A percentile compares a stretch with the other conserved stretches of the same genome.
Evolutionary conservation across 805 yeast genomes (phyloP).

Genomic region (Lachancea lanzarotensis): DNA sequence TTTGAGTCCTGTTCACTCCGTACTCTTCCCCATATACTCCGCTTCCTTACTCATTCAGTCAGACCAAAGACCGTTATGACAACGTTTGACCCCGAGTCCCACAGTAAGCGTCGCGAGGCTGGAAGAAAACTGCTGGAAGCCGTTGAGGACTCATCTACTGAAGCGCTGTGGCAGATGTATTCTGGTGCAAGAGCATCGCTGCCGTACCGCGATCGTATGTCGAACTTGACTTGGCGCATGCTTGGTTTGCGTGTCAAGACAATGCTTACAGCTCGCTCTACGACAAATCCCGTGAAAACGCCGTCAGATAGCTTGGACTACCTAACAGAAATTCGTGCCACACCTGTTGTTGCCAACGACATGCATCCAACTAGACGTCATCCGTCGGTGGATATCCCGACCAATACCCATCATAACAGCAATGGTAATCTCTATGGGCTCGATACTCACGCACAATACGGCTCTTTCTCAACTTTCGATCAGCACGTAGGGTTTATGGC

Average conservation of each 20-base stretch:
- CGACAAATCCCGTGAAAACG: not conserved
- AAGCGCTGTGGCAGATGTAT: constrained; percentile 75
- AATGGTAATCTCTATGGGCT: not conserved
- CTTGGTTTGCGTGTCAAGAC: constrained; percentile 46
- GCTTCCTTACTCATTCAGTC: not conserved
- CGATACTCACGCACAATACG: constrained; percentile 8
- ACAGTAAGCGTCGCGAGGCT: constrained; percentile 3
- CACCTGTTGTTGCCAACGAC: too few relatives aligned
- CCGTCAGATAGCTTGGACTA: constrained; percentile 1
- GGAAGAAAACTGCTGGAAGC: constrained; percentile 16
- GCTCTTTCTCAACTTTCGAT: constrained; percentile 16
- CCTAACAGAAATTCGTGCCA: constrained; percentile 1
- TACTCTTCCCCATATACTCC: too few relatives aligned
- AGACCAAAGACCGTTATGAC: not conserved
- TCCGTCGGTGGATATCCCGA: too few relatives aligned
- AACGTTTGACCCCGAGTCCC: constrained; percentile 1
- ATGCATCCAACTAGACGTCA: too few relatives aligned
- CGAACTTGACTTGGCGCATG: constrained; percentile 83
- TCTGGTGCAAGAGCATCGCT: constrained; percentile 64
- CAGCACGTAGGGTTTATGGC: constrained; percentile 16
- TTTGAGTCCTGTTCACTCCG: too few relatives aligned
- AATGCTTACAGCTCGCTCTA: not conserved
- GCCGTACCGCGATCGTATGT: constrained; percentile 72
- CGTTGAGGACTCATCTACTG: constrained; percentile 39
- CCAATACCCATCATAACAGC: too few relatives aligned